Evolutionary conservation across 805 yeast species (phyloP), one percentile per base, ranked within the genome.

Genomic region (Saturnispora saitoi): DNA sequence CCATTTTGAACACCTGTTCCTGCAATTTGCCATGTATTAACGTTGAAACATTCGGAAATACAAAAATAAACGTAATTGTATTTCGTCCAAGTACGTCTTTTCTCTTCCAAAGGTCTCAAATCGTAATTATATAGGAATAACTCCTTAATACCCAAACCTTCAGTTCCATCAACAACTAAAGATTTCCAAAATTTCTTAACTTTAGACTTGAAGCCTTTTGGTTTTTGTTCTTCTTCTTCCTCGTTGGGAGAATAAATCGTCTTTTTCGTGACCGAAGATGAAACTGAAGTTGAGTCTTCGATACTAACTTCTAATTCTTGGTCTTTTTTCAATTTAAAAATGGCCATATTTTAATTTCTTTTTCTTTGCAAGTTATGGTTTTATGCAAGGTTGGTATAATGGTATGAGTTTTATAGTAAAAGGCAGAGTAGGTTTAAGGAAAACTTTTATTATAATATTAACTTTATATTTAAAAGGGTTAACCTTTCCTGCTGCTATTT

Each of bases 71-170:
- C 36, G 19, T 46, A 51, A 19, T 51, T 51, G 28, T 32, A 43
- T 6, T 17, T 53, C 11, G 57, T 60, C 68, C 68, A 67, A 0
- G 67, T 65, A 48, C 68, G 56, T 40, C 67, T 57, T 4, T 55
- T 54, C 10, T 42, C 51, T 4, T 62, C 60, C 9, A 64, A 59
- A 8, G 70, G 70, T 29, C 63, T 62, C 30, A 67, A 48, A 52
- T 68, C 71, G 42, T 66, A 57, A 48, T 66, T 67, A 20, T 49
- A 49, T 37, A 88, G 71, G 57, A 84, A 88, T 53, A 82, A 70
- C 57, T 86, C 86, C 3, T 77, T 55, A 3, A 77, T 54, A 0
- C 84, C 67, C 38, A 83, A 54, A 4, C 58, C 61, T 26, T 64
- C 37, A 1, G 61, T 60, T 17, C 64, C 66, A 4, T 62, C 59